These are phyloP conservation scores for Erysimum cheiri DNA, from an alignment of 441 rosid species.

Conservation along the genomic window DNA sequence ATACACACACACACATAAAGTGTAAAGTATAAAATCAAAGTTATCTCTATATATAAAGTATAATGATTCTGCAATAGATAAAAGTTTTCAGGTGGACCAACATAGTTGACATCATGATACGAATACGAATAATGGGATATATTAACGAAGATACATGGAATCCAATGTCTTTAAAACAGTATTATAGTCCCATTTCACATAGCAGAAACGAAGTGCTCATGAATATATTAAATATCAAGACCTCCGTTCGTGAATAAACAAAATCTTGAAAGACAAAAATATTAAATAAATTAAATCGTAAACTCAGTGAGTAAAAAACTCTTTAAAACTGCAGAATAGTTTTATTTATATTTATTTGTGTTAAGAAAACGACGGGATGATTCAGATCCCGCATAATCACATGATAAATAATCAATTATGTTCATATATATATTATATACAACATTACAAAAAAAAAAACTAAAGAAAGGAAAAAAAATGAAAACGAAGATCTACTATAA, in stretches of 20 bases:
- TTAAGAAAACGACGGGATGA: not conserved
- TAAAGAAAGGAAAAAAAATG: not conserved
- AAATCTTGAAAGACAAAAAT: not conserved
- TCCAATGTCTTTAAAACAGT: constrained; percentile 35
- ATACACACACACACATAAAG: constrained; percentile 17
- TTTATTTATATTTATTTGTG: not conserved
- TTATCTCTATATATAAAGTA: constrained; percentile 7
- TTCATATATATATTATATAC: not conserved
- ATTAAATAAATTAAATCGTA: not conserved
- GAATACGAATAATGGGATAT: constrained; percentile 14
- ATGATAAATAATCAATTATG: not conserved
- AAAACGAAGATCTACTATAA: constrained; percentile 26
- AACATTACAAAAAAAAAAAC: not conserved
- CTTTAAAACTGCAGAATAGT: not conserved
- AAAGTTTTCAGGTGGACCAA: constrained; percentile 42
- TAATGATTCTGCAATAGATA: constrained; percentile 18
- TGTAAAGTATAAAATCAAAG: not conserved
- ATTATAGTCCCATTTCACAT: constrained; percentile 26
- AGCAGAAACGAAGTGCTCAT: constrained; percentile 2
- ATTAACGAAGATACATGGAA: constrained; percentile 31
- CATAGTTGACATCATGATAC: constrained; percentile 34
- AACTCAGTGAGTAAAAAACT: not conserved
- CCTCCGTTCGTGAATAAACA: not conserved
- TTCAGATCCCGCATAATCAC: constrained; percentile 10
- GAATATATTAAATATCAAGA: constrained; percentile 2